These are phyloP conservation scores for Corymbia citriodora DNA, from an alignment of 441 rosid genomes.

Conservation along the genomic window DNA sequence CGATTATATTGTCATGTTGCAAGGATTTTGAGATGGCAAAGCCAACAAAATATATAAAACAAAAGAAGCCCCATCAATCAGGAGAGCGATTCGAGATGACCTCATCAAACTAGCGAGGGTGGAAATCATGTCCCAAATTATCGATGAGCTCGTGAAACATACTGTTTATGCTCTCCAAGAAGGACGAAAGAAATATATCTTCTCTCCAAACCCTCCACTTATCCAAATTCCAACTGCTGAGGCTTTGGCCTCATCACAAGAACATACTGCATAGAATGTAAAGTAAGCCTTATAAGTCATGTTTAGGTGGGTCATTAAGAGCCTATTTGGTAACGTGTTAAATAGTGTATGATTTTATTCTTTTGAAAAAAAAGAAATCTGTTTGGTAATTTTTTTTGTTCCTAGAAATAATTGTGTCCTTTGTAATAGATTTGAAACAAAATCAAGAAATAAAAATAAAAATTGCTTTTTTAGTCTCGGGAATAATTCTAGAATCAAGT, in stretches of 20 bases:
- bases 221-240: neutral
- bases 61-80: neutral
- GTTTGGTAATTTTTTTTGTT: no score
- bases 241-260: neutral
- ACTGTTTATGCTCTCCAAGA: neutral
- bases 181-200: neutral
- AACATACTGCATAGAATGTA: neutral
- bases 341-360: no score
- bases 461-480: no score
- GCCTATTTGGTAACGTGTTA: no score
- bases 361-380: no score
- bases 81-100: neutral
- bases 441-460: no score
- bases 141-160: neutral
- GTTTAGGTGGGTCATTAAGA: neutral
- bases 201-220: neutral
- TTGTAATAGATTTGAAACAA: no score
- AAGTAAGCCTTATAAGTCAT: neutral
- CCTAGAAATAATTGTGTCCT: no score
- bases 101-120: neutral
- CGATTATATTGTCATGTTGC: neutral
- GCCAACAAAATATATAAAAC: neutral
- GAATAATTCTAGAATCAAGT: no score
- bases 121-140: neutral
- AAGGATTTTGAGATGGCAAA: neutral